Evolutionary conservation across 495 filamentous ascomycete genomes (phyloP).

Genomic region (Pyrenula massariospora): DNA sequence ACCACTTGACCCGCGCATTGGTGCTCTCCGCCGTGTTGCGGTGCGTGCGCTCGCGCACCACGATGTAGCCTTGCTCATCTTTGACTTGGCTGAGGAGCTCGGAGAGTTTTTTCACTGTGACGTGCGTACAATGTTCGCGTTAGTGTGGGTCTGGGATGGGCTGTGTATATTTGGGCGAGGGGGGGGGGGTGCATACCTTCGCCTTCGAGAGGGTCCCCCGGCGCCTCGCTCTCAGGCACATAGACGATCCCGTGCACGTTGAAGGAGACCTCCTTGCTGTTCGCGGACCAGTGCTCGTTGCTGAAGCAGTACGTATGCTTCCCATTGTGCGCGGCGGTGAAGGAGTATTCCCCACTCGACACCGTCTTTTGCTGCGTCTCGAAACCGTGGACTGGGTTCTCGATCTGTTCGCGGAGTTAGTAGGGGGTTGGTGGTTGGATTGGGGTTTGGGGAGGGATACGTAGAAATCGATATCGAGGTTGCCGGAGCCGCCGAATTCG

Average conservation of each 20-base stretch:
- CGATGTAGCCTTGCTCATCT: slow-evolving; percentile 96
- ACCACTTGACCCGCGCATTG: slow-evolving; percentile 96
- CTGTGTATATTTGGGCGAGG: background rate
- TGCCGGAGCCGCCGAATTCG: slow-evolving; percentile 89
- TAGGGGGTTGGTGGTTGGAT: background rate
- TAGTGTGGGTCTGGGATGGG: background rate
- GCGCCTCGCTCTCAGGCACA: slow-evolving; percentile 75
- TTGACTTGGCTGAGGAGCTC: slow-evolving; percentile 84
- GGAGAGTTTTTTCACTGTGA: slow-evolving; percentile 66
- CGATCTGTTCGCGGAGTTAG: slow-evolving; percentile 46
- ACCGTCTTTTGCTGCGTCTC: slow-evolving; percentile 65
- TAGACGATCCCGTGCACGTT: slow-evolving; percentile 99
- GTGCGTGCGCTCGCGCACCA: slow-evolving; percentile 88
- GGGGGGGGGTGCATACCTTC: slow-evolving; percentile 56
- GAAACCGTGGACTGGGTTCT: slow-evolving; percentile 64
- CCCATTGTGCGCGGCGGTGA: slow-evolving; percentile 74
- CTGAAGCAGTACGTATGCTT: slow-evolving; percentile 96
- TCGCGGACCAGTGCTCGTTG: slow-evolving; percentile 88
- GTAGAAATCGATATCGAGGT: slow-evolving; percentile 97
- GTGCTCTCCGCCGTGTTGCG: slow-evolving; percentile 98
- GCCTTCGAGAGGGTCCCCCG: slow-evolving; percentile 77
- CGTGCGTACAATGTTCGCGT: background rate
- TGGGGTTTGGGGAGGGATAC: slow-evolving; percentile 43
- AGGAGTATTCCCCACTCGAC: slow-evolving; percentile 86
- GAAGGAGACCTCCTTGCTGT: slow-evolving; percentile 94